phyloP scores from a whole-genome alignment of 805 yeast species.

The Saturnispora mendoncae region DNA sequence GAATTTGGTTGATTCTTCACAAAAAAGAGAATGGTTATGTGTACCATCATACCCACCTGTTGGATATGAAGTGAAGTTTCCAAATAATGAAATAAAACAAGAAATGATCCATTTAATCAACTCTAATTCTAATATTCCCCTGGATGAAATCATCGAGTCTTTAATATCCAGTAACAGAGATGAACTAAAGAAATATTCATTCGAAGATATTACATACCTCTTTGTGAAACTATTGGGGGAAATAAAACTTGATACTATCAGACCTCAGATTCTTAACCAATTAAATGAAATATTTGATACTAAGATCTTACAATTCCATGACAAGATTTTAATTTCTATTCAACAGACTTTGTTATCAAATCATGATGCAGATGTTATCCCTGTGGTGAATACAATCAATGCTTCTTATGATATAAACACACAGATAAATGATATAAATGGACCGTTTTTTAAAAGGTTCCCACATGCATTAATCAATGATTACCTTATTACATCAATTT shows the following conservation, averaged over 20 bases:
- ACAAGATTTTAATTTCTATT: slow-evolving; percentile 9
- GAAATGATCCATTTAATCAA: no score
- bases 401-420: slow-evolving; percentile 1
- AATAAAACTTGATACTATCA: no score
- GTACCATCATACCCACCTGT: no score
- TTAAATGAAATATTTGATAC: slow-evolving; percentile 6
- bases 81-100: no score
- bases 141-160: background rate
- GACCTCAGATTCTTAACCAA: no score
- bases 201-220: slow-evolving; percentile 8
- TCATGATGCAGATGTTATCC: background rate
- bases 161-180: background rate
- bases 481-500: slow-evolving; percentile 15
- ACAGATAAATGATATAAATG: background rate
- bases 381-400: slow-evolving; percentile 2
- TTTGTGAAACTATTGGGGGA: no score
- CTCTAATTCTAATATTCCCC: no score
- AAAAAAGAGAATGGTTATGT: no score
- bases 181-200: slow-evolving; percentile 8
- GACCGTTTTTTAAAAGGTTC: slow-evolving; percentile 4
- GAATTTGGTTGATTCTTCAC: no score
- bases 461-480: slow-evolving; percentile 5
- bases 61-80: no score
- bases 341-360: background rate
- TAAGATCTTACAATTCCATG: slow-evolving; percentile 14